Conservation (phyloP, 2,329 filamentous ascomycete genomes). For the Lasiodiplodia theobromae region DNA sequence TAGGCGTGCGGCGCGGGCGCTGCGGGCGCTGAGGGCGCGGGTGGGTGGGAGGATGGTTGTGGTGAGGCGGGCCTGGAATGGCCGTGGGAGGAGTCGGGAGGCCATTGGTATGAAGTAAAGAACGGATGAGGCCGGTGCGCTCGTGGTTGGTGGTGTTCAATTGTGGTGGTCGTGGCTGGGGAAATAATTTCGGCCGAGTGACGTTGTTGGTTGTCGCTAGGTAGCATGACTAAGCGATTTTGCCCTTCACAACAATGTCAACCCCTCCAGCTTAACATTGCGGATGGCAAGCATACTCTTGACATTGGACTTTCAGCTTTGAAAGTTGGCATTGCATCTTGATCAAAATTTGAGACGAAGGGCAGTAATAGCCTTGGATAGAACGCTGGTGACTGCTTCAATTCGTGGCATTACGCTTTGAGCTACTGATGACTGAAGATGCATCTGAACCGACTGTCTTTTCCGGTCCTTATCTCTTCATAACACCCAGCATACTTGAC, state of each 20-base stretch:
- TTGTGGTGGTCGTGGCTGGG: not conserved
- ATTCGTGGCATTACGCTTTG: not conserved
- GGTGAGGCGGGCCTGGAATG: not conserved
- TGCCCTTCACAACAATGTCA: not conserved
- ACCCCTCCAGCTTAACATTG: not conserved
- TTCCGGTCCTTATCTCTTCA: no score
- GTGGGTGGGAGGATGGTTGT: not conserved
- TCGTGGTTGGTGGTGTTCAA: not conserved
- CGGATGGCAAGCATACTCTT: not conserved
- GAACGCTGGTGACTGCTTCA: not conserved
- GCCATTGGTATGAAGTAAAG: not conserved
- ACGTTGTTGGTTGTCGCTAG: not conserved
- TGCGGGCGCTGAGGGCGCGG: not conserved
- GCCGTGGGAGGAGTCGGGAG: constrained; percentile 1
- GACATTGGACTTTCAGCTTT: not conserved
- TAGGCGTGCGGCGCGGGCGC: not conserved
- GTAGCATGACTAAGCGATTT: not conserved
- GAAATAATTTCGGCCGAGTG: not conserved
- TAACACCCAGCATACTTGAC: no score
- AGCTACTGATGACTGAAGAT: not conserved
- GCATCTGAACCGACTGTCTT: no score
- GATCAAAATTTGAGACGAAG: not conserved
- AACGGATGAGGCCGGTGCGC: not conserved
- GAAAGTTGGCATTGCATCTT: not conserved
- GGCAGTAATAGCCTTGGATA: not conserved